Conservation (phyloP, 345 rosid species). For the Mangifera indica region DNA sequence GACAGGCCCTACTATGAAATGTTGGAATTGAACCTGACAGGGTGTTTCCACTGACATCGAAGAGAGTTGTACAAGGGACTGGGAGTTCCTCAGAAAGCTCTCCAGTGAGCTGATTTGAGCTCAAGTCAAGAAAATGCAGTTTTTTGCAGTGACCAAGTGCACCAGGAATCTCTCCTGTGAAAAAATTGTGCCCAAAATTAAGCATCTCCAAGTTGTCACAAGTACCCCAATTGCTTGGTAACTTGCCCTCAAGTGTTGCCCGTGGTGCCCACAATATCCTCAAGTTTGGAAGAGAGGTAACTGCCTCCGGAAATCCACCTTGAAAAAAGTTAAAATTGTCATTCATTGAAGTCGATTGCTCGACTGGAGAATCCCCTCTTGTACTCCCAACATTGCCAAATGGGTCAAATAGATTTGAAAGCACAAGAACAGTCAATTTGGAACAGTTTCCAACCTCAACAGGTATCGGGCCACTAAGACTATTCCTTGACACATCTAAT, state of each 20-base stretch:
- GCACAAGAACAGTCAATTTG: slow-evolving; percentile 65
- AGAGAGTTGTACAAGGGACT: slow-evolving; percentile 83
- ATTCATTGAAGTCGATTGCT: slow-evolving; percentile 34
- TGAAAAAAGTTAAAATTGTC: slow-evolving; percentile 80
- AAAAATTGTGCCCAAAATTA: slow-evolving; percentile 71
- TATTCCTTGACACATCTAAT: slow-evolving; percentile 82
- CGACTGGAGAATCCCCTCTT: slow-evolving; percentile 39
- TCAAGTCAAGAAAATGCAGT: slow-evolving; percentile 66
- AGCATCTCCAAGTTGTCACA: slow-evolving; percentile 79
- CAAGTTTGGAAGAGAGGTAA: slow-evolving; percentile 64
- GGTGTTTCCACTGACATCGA: slow-evolving; percentile 66
- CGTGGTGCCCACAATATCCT: slow-evolving; percentile 87
- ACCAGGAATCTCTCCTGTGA: slow-evolving; percentile 54
- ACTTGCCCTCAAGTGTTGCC: slow-evolving; percentile 61
- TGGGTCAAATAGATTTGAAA: slow-evolving; percentile 56
- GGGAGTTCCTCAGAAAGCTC: slow-evolving; percentile 50
- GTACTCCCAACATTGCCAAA: slow-evolving; percentile 36
- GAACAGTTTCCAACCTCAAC: slow-evolving; percentile 72
- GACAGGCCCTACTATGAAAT: slow-evolving; percentile 47
- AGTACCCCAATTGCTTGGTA: slow-evolving; percentile 66
- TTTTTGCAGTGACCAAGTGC: slow-evolving; percentile 60
- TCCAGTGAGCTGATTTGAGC: slow-evolving; percentile 62
- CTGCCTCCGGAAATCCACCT: slow-evolving; percentile 61
- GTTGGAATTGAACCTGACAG: slow-evolving; percentile 72
- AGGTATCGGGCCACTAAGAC: slow-evolving; percentile 74